These are phyloP conservation scores for Colletotrichum sp. DNA, from an alignment of 2,329 filamentous ascomycete species.

Conservation along the genomic window DNA sequence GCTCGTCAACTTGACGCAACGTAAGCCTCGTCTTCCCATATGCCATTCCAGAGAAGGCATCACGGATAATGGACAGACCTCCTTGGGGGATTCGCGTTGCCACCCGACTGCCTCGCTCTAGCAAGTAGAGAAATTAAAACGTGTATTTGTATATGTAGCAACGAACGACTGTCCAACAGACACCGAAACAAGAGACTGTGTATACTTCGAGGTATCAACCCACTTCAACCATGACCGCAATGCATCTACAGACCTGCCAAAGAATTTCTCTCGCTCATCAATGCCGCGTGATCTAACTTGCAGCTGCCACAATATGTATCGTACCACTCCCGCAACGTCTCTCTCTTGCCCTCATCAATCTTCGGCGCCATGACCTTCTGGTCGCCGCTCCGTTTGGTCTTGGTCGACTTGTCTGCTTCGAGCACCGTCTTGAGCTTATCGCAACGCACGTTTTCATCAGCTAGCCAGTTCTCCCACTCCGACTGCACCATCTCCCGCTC, in stretches of 20 bases:
- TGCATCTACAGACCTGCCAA: constrained; percentile 3
- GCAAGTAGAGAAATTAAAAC: background rate
- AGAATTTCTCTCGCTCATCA: constrained; percentile 23
- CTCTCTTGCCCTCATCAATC: constrained; percentile 31
- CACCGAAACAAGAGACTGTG: constrained; percentile 6
- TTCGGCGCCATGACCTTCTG: constrained; percentile 25
- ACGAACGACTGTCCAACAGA: background rate
- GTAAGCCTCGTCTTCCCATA: background rate
- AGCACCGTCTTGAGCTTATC: constrained; percentile 61
- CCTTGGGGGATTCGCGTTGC: background rate
- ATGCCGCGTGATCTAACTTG: constrained; percentile 44
- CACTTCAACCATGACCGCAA: background rate
- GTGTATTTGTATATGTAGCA: background rate
- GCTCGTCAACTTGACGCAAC: background rate
- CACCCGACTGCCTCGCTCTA: background rate
- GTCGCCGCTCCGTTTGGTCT: background rate
- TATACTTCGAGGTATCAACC: background rate
- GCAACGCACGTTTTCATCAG: constrained; percentile 79
- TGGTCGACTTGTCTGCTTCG: constrained; percentile 24
- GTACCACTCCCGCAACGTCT: constrained; percentile 53
- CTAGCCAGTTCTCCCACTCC: constrained; percentile 94
- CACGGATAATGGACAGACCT: background rate
- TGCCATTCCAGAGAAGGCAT: background rate
- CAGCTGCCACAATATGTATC: constrained; percentile 63
- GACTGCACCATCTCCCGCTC: constrained; percentile 85